phyloP scores from a whole-genome alignment of 306 rosid species.

The Pueraria montana region DNA sequence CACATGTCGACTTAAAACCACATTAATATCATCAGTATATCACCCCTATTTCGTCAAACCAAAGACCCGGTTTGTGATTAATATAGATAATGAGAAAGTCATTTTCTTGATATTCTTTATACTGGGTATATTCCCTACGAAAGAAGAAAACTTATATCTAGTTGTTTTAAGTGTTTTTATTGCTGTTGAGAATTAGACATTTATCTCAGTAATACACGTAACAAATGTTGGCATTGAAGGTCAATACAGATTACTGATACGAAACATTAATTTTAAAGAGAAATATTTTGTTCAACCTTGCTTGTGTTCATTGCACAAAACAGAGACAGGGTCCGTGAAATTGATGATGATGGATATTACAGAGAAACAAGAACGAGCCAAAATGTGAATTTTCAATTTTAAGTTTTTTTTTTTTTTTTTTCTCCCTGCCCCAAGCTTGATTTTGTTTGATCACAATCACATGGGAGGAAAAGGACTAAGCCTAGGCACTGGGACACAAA shows the following conservation, averaged over 20 bases:
- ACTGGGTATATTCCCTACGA: not conserved
- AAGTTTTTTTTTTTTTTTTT: too few species aligned
- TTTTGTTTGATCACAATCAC: constrained; percentile 27
- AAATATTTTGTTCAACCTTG: not conserved
- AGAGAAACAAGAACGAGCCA: too few species aligned
- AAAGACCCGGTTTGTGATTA: not conserved
- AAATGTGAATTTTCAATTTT: too few species aligned
- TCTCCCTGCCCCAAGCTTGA: constrained; percentile 9
- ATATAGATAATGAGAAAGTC: not conserved
- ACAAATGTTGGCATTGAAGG: not conserved
- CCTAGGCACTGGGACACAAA: constrained; percentile 63
- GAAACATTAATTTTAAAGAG: not conserved
- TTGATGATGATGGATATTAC: not conserved
- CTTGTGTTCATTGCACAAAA: not conserved
- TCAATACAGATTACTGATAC: not conserved
- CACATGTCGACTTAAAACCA: not conserved
- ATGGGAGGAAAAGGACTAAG: constrained; percentile 58
- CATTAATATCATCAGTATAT: too few species aligned
- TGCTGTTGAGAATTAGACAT: not conserved
- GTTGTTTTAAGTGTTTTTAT: not conserved
- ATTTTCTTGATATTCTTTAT: not conserved
- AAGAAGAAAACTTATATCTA: not conserved
- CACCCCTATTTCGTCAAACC: not conserved
- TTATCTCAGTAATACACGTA: not conserved
- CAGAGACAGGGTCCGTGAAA: not conserved